A percentile compares a stretch with the other conserved stretches of the same genome.
Conservation (phyloP, 2,329 filamentous ascomycete species). For the Colletotrichum agaves region DNA sequence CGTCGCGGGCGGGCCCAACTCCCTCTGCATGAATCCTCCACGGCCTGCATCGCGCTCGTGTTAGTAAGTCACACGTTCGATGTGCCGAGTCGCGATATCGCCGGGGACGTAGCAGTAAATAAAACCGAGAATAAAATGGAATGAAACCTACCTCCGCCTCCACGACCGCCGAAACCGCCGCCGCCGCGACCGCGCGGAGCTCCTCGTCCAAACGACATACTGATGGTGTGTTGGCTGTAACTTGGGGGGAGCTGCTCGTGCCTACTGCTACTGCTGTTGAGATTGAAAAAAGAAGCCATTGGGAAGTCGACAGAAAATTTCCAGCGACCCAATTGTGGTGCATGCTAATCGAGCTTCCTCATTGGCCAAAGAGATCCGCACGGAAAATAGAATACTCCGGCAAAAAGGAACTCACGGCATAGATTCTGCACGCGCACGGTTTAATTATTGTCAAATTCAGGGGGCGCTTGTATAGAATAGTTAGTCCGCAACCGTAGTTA, state of each 20-base stretch:
- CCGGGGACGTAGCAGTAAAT: background rate
- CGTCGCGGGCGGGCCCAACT: conserved; percentile 38
- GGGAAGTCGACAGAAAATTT: conserved; percentile 36
- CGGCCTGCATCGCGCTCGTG: conserved; percentile 27
- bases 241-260: conserved; percentile 31
- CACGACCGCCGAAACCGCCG: conserved; percentile 38
- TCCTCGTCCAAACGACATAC: conserved; percentile 40
- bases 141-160: conserved; percentile 29
- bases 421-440: too few species aligned
- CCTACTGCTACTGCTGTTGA: conserved; percentile 18
- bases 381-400: conserved; percentile 23
- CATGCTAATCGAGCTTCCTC: conserved; percentile 26
- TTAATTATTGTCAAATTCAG: too few species aligned
- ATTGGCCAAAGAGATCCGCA: conserved; percentile 17
- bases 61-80: conserved; percentile 5
- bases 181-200: conserved; percentile 38
- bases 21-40: conserved; percentile 38
- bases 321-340: conserved; percentile 35
- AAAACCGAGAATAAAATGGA: background rate
- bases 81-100: background rate
- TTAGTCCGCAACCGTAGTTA: too few species aligned
- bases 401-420: too few species aligned
- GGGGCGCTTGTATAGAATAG: too few species aligned
- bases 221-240: conserved; percentile 26
- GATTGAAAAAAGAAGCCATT: conserved; percentile 20